Evolutionary conservation across 163 green algal genomes (phyloP).

Genomic region (Trebouxiophyceae sp.): DNA sequence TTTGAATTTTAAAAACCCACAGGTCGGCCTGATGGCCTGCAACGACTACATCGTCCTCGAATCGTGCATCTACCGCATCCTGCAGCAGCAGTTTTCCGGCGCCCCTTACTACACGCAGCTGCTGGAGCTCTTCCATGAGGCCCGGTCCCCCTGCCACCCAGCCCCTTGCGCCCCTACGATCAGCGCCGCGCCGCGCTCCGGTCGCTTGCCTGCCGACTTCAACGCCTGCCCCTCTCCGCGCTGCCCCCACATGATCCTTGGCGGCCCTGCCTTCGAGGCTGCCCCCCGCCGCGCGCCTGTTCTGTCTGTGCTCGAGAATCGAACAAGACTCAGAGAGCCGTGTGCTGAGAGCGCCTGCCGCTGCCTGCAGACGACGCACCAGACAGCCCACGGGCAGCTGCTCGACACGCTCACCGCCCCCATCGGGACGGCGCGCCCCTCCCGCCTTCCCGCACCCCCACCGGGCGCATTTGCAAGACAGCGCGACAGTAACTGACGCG

Average conservation of each 20-base stretch:
- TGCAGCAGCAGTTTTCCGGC: slow-evolving; percentile 68
- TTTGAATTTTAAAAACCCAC: no score
- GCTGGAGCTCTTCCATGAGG: slow-evolving; percentile 96
- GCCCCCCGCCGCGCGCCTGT: no score
- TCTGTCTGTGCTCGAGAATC: no score
- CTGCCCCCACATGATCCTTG: no score
- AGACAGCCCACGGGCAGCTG: slow-evolving; percentile 92
- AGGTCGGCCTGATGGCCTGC: slow-evolving; percentile 92
- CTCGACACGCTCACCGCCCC: slow-evolving; percentile 93
- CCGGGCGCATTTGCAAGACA: neutral
- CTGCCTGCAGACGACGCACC: slow-evolving; percentile 78
- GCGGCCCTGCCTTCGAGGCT: no score
- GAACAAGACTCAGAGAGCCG: no score
- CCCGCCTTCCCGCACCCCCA: neutral
- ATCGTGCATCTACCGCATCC: slow-evolving; percentile 87
- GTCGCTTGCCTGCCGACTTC: no score
- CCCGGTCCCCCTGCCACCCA: slow-evolving; percentile 17
- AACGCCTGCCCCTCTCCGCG: no score
- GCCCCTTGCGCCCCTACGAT: no score
- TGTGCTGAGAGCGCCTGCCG: no score
- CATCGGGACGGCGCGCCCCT: slow-evolving; percentile 35
- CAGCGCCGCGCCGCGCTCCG: no score
- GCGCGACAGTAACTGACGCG: neutral
- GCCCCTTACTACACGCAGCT: slow-evolving; percentile 66
- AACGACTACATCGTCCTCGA: slow-evolving; percentile 99